These are phyloP conservation scores for Ceratocystis cacaofunesta DNA, from an alignment of 2,329 filamentous ascomycete genomes.

Conservation along the genomic window DNA sequence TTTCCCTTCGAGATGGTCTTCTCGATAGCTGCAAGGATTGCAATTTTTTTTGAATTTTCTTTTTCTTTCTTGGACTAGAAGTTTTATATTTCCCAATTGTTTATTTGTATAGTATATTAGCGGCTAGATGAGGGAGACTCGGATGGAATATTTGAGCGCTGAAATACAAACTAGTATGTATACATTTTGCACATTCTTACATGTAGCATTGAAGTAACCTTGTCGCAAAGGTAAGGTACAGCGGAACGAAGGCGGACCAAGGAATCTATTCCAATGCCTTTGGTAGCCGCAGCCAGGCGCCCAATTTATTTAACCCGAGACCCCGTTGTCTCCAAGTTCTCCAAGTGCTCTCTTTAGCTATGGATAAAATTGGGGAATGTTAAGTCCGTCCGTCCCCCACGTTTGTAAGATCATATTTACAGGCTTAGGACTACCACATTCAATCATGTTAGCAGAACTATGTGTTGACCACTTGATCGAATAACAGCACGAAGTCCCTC, in stretches of 20 bases:
- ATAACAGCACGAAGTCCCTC: too few species aligned
- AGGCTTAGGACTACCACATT: too few species aligned
- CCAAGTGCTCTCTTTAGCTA: background rate
- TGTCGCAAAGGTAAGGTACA: too few species aligned
- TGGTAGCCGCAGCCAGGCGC: background rate
- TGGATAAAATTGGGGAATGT: background rate
- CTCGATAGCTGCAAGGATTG: too few species aligned
- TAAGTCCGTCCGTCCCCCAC: too few species aligned
- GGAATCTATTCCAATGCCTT: background rate
- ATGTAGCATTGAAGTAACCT: too few species aligned
- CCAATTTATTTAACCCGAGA: background rate
- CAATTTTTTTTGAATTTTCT: too few species aligned
- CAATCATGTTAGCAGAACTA: too few species aligned
- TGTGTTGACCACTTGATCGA: too few species aligned
- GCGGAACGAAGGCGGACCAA: background rate
- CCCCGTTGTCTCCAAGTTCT: background rate
- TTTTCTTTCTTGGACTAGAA: slow-evolving; percentile 21
- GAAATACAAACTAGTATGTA: background rate
- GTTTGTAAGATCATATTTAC: too few species aligned
- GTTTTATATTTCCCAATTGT: background rate
- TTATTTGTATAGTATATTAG: background rate
- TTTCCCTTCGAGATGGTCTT: too few species aligned
- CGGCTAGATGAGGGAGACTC: background rate
- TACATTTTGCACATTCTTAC: too few species aligned
- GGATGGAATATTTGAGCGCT: background rate